A percentile compares a stretch with the other conserved stretches of the same genome.
phyloP scores from a whole-genome alignment of 176 grass and related monocot species.

The Triticum monococcum region DNA sequence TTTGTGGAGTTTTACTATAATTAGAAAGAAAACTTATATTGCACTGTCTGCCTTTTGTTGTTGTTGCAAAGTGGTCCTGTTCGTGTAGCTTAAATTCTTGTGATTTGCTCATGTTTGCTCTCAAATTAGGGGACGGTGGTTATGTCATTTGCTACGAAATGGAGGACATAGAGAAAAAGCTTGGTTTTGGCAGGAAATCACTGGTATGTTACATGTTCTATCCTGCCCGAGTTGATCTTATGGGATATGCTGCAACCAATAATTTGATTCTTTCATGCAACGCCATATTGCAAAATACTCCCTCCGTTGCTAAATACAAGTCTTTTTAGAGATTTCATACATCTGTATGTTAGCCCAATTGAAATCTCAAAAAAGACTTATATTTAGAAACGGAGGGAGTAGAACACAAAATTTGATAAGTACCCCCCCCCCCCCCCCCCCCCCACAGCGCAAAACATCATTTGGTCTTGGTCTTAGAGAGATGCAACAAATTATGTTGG shows the following conservation, averaged over 20 bases:
- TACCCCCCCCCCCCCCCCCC: too few relatives aligned
- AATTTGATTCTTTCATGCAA: neutral
- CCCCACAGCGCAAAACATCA: neutral
- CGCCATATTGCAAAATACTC: neutral
- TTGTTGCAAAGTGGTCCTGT: slow-evolving; percentile 14
- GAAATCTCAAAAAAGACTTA: too few relatives aligned
- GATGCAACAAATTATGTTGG: neutral
- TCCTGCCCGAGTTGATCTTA: slow-evolving; percentile 15
- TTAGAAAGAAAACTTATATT: neutral
- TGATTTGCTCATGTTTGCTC: slow-evolving; percentile 34
- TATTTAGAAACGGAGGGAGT: too few relatives aligned
- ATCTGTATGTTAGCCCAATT: too few relatives aligned
- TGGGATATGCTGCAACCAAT: neutral
- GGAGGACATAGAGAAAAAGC: slow-evolving; percentile 83
- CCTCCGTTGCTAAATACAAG: too few relatives aligned
- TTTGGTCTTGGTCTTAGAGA: slow-evolving; percentile 14
- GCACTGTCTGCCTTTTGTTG: neutral
- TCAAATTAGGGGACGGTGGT: slow-evolving; percentile 62
- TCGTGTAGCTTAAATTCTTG: slow-evolving; percentile 22
- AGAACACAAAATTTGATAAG: too few relatives aligned
- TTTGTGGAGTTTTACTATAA: neutral
- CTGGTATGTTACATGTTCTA: slow-evolving; percentile 52
- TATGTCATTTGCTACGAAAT: slow-evolving; percentile 89
- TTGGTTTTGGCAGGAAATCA: slow-evolving; percentile 94
- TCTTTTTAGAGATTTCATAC: too few relatives aligned